phyloP scores from a whole-genome alignment of 148 eudicot genomes.

The Rhododendron molle region DNA sequence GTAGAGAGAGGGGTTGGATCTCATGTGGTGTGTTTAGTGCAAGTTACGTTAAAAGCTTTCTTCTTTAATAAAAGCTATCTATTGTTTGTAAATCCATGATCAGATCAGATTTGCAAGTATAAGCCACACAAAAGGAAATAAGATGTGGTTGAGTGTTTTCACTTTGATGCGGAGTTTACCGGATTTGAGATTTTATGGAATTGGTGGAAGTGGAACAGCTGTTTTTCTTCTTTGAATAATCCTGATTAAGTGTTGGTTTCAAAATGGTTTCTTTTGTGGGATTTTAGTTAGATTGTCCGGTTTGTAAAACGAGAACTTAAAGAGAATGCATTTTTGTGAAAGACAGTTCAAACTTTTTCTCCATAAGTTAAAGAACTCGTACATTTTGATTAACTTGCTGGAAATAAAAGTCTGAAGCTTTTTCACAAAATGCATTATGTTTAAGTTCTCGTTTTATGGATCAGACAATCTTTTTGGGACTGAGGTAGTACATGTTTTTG shows the following conservation, averaged over 20 bases:
- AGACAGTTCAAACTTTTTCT: neutral
- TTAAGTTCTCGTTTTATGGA: too few species aligned
- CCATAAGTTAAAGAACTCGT: neutral
- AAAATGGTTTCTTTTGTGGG: neutral
- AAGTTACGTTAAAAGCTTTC: neutral
- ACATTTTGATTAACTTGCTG: neutral
- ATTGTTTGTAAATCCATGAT: neutral
- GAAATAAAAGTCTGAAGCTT: neutral
- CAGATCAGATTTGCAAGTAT: neutral
- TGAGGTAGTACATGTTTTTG: neutral
- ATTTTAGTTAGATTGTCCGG: neutral
- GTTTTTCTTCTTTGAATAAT: neutral
- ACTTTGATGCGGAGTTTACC: conserved; percentile 1
- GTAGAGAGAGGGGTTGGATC: neutral
- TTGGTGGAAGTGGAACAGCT: neutral
- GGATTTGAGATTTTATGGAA: neutral
- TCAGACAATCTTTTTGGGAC: neutral
- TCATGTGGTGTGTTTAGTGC: neutral
- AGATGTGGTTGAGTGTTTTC: neutral
- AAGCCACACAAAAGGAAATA: neutral
- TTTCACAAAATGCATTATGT: too few species aligned
- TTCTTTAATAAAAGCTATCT: neutral
- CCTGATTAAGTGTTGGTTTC: neutral
- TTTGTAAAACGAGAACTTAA: neutral
- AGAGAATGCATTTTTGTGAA: neutral